These are phyloP conservation scores for Heterobasidion occidentale DNA, from an alignment of 1,284 basidiomycete species.

Conservation along the genomic window DNA sequence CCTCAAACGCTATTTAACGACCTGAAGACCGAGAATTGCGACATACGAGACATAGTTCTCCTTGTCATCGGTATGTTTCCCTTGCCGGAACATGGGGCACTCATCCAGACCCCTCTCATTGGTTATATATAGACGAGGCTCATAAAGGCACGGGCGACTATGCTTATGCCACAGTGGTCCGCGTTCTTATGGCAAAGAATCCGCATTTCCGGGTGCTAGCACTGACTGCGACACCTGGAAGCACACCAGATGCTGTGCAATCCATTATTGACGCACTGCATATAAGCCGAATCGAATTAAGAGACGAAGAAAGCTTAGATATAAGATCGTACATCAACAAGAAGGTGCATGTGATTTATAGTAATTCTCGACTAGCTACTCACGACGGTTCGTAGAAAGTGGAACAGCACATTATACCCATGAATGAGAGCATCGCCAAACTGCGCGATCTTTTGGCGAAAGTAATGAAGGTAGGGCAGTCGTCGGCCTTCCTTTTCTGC, in stretches of 20 bases:
- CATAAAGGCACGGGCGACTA: constrained; percentile 93
- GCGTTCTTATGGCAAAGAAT: constrained; percentile 89
- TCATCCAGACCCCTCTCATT: background rate
- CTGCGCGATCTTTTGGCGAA: constrained; percentile 52
- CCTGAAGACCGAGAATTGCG: constrained; percentile 64
- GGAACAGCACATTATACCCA: constrained; percentile 63
- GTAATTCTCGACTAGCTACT: background rate
- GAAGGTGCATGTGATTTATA: constrained; percentile 46
- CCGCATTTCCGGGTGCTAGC: constrained; percentile 92
- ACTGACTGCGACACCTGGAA: constrained; percentile 92
- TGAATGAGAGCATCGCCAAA: constrained; percentile 51
- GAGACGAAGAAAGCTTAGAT: constrained; percentile 89
- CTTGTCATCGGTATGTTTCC: constrained; percentile 62
- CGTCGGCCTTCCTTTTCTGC: background rate
- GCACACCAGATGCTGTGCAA: constrained; percentile 83
- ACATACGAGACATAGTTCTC: constrained; percentile 74
- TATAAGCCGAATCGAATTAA: constrained; percentile 92
- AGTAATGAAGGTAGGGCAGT: constrained; percentile 56
- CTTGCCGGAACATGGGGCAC: constrained; percentile 4
- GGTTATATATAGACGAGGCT: constrained; percentile 71
- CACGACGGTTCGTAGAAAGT: constrained; percentile 37
- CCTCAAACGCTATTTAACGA: constrained; percentile 96
- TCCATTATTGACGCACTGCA: constrained; percentile 92
- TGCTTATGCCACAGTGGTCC: constrained; percentile 86
- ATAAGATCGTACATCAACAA: constrained; percentile 82